These are phyloP conservation scores for Geotrichum ghanense DNA, from an alignment of 805 yeast genomes.

Conservation along the genomic window DNA sequence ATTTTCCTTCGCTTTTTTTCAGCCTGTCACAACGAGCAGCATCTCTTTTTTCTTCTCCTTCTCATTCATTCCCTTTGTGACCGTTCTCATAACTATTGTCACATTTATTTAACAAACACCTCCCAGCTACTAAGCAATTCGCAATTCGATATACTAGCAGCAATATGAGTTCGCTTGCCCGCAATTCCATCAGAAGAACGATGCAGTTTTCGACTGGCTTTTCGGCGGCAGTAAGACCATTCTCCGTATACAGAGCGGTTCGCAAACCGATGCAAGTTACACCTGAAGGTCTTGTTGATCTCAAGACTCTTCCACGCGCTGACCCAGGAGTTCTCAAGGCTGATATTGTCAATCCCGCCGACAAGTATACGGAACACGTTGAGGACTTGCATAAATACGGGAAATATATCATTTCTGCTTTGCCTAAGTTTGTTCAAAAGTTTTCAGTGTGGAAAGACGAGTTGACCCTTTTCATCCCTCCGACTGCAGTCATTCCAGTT, in stretches of 20 bases:
- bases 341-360: conserved; percentile 59
- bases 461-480: conserved; percentile 63
- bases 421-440: conserved; percentile 76
- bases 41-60: no score
- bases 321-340: conserved; percentile 14
- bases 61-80: no score
- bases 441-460: conserved; percentile 89
- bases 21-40: no score
- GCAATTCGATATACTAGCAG: no score
- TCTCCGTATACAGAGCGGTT: neutral
- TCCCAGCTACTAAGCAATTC: no score
- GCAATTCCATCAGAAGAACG: neutral
- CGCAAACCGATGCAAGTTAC: conserved; percentile 8
- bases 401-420: conserved; percentile 57
- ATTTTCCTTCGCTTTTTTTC: no score
- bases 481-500: conserved; percentile 63
- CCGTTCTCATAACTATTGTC: no score
- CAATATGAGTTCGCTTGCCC: neutral
- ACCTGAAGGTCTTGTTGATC: conserved; percentile 25
- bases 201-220: neutral
- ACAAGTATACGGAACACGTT: conserved; percentile 49
- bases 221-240: neutral
- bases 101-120: no score
- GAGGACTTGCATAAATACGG: conserved; percentile 79
- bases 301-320: conserved; percentile 22